phyloP scores from a whole-genome alignment of 2,329 filamentous ascomycete species.

The Saccharata proteae region DNA sequence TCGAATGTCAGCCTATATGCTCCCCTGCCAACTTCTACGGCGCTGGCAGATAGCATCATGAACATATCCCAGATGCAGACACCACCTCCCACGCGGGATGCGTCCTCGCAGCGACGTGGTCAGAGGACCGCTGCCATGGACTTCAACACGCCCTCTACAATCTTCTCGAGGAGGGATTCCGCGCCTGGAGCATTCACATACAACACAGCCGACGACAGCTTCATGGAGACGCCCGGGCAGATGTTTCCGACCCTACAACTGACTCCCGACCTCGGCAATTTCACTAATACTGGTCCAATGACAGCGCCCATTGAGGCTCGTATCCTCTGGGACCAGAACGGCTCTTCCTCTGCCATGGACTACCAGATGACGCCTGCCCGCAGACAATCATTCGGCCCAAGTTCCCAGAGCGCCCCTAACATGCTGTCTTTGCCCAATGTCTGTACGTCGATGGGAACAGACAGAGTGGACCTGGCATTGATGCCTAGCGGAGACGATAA shows the following conservation, averaged over 20 bases:
- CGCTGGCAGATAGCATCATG: conserved; percentile 15
- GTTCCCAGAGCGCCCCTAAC: not conserved
- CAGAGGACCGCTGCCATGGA: conserved; percentile 9
- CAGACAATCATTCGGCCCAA: conserved; percentile 8
- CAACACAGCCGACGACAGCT: conserved; percentile 12
- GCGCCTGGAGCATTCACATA: conserved; percentile 12
- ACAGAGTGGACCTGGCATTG: conserved; percentile 3
- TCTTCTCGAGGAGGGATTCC: conserved; percentile 6
- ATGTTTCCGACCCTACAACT: conserved; percentile 44
- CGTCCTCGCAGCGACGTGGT: conserved; percentile 34
- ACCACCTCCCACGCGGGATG: conserved; percentile 47
- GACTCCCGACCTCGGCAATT: conserved; percentile 45
- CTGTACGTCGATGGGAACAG: conserved; percentile 5
- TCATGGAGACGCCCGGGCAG: conserved; percentile 18
- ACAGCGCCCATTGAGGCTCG: conserved; percentile 47
- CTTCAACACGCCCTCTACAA: conserved; percentile 7
- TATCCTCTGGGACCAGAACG: conserved; percentile 24
- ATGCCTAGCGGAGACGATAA: conserved; percentile 3
- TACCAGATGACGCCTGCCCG: conserved; percentile 3
- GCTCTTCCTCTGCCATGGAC: conserved; percentile 1
- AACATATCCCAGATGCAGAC: conserved; percentile 44
- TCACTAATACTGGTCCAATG: conserved; percentile 38
- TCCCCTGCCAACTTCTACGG: too few species aligned
- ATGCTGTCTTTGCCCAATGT: conserved; percentile 1
- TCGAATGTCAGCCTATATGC: not conserved